Evolutionary conservation across 306 rosid species (phyloP).

Genomic region (Cicer judaicum): DNA sequence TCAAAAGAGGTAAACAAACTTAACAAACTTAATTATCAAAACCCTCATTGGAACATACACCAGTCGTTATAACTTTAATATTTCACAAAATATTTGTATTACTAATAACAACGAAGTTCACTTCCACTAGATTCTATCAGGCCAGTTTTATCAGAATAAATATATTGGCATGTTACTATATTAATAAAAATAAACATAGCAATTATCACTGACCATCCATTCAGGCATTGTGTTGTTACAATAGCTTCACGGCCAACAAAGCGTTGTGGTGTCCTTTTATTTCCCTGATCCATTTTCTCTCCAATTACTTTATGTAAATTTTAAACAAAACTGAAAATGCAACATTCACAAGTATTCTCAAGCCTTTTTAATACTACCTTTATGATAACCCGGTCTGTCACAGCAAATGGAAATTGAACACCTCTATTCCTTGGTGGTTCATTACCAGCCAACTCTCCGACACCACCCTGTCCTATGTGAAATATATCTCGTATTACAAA

Average conservation of each 20-base stretch:
- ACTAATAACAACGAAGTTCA: not conserved
- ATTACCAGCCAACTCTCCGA: constrained; percentile 66
- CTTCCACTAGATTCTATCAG: constrained; percentile 2
- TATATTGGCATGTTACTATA: constrained; percentile 19
- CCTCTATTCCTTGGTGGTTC: constrained; percentile 84
- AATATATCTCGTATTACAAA: constrained; percentile 41
- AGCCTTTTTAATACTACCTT: constrained; percentile 62
- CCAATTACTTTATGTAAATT: constrained; percentile 41
- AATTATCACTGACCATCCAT: constrained; percentile 86
- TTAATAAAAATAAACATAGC: not conserved
- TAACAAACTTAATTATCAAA: not conserved
- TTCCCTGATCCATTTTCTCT: constrained; percentile 70
- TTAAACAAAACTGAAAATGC: not conserved
- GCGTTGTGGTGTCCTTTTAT: constrained; percentile 96
- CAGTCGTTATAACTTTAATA: not conserved
- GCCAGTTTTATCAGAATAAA: constrained; percentile 12
- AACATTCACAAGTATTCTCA: constrained; percentile 23
- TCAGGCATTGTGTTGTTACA: constrained; percentile 97
- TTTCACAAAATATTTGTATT: constrained; percentile 5
- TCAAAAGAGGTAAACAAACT: constrained; percentile 1
- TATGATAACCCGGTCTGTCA: constrained; percentile 89
- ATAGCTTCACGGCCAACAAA: constrained; percentile 98
- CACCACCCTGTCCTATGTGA: constrained; percentile 76
- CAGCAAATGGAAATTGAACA: constrained; percentile 96
- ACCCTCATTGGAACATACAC: not conserved